phyloP scores from a whole-genome alignment of 495 filamentous ascomycete genomes.

The Lineolata rhizophorae region DNA sequence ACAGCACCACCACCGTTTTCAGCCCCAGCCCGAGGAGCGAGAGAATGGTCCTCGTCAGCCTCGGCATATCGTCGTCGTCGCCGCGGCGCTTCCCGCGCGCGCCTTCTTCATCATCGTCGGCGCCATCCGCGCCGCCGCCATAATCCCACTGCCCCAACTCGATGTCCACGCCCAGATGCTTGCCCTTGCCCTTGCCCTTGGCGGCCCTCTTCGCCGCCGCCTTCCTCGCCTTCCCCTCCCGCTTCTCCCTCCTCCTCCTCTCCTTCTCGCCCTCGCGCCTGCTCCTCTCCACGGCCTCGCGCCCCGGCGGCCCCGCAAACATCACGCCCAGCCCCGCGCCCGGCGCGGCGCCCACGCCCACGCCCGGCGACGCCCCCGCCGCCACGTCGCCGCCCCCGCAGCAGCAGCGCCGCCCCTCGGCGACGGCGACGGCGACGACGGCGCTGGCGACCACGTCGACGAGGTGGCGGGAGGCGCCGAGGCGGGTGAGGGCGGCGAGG shows the following conservation, averaged over 20 bases:
- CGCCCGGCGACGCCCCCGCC: slow-evolving; percentile 3
- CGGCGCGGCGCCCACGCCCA: slow-evolving; percentile 1
- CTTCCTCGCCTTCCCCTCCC: slow-evolving; percentile 3
- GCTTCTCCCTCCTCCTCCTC: neutral
- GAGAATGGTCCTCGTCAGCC: too few species aligned
- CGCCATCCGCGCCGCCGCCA: too few species aligned
- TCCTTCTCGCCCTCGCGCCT: neutral
- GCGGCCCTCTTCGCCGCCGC: slow-evolving; percentile 1
- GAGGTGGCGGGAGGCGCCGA: slow-evolving; percentile 43
- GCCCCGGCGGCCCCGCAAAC: slow-evolving; percentile 10
- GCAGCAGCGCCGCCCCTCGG: slow-evolving; percentile 12
- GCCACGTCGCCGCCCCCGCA: too few species aligned
- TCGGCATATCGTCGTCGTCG: too few species aligned
- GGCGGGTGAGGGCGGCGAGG: slow-evolving; percentile 21
- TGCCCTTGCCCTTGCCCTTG: slow-evolving; percentile 1
- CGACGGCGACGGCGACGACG: slow-evolving; percentile 39
- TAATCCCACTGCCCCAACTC: slow-evolving; percentile 12
- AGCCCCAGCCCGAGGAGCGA: neutral
- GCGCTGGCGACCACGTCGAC: slow-evolving; percentile 55
- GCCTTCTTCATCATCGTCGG: slow-evolving; percentile 4
- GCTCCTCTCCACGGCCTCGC: slow-evolving; percentile 7
- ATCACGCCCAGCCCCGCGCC: neutral
- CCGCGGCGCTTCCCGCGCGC: slow-evolving; percentile 1
- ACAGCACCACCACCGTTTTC: neutral
- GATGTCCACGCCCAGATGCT: slow-evolving; percentile 11